Evolutionary conservation across 148 eudicot genomes (phyloP), one percentile per base, ranked within the genome.

Genomic region (Diospyros kaki): DNA sequence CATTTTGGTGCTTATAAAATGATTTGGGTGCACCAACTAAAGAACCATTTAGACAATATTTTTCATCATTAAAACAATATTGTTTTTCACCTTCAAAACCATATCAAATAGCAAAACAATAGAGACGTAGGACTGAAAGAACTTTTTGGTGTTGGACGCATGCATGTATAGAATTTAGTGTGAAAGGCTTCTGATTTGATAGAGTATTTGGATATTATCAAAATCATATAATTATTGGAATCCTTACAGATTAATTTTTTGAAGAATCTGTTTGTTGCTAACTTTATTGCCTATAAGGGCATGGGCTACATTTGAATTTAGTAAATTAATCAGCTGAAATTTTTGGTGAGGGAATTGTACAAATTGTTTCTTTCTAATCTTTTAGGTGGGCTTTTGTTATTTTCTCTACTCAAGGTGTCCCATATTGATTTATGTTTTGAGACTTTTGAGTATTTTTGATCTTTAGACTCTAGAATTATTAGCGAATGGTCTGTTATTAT

Each of bases 331-430:
- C 17, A 39, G 45, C 4, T 50, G 18, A 7, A 15, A 38, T 17
- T 68, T 68, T 18, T 18, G 41, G 11, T 28, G 4, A 18, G 4
- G 55, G 0, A 58, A 7, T 68, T 68, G 56, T 10, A 17, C 58
- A 51, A 68, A 7, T 68, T 68, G 58, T 51, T 67, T 50, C 56
- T 67, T 68, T 68, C 43, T 68, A 3, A 28, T 51, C 10, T 18
- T 48, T 41, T 40, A 50, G n/a, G 71, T 0, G 58, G 58, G 72
- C 58, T 48, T 41, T 52, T 51, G 4, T 10, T 66, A 43, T 66
- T 66, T 45, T 66, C 52, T 66, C 28, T 66, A 66, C 69, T 44
- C 8, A 52, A 39, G 9, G 38, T 1, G 52, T 52, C n/a, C 39
- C 69, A 9, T 52, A 9, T 38, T 66, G 54, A 46, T 39, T 52